Base-by-base conservation (phyloP, 345 rosid genomes). In the Gossypium arboreum region DNA sequence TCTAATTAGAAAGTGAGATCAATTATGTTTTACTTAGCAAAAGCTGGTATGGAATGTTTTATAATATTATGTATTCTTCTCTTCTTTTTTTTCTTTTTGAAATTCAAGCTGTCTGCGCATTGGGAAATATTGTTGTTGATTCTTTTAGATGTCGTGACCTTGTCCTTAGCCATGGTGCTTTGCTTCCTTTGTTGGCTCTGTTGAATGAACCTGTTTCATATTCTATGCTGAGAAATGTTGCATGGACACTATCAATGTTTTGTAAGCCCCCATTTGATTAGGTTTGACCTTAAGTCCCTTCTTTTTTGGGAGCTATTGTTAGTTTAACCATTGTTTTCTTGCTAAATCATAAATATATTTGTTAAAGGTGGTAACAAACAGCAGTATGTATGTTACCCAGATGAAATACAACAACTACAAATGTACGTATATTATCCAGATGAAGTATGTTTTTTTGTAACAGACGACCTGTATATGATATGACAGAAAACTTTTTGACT, bases 41-140 rank as follows among this genome's bases (percentile, higher is more conserved):
- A 51, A 51, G 55, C 55, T 50, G 5, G 17, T 50, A 50, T 50
- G 54, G 12, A 50, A 12, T 50, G 17, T 51, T 51, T 17, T 51
- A 13, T 51, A 54, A 20, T 12, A 2, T 25, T 25, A 25, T 25
- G 27, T 25, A 25, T 25, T 25, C 27, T 2, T 25, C 27, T 25
- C 27, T 25, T 25, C 2, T 25, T 25, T 25, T 25, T 25, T 25
- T 25, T 2, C 27, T 25, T 25, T 25, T 25, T 1, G 27, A 25
- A 56, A 15, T 69, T 43, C 65, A 90, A 91, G 92, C 86, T 72
- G 74, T 87, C 13, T 87, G 86, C 89, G 92, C 86, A 18, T 72
- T 88, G 83, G 91, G 91, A n/a, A 90, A 87, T 71, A 84, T 90
- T 73, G 85, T 89, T 48, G 92, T 88, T 68, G 90, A 88, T 43